Evolutionary conservation across 2,329 filamentous ascomycete genomes (phyloP).

Genomic region (Phaeosphaeriaceae sp.): DNA sequence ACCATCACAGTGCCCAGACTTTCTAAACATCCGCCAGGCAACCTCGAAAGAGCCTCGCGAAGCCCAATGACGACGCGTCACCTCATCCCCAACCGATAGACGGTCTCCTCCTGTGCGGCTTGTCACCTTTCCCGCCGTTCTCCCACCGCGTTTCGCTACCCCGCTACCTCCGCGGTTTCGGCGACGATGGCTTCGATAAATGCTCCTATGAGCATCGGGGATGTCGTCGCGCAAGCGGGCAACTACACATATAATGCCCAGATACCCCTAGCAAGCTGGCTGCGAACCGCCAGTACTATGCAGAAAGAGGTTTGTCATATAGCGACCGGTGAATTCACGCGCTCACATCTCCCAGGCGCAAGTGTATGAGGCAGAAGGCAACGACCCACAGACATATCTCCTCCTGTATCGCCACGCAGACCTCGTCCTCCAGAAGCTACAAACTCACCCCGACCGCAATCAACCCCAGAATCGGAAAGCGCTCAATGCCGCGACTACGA

Average conservation of each 20-base stretch:
- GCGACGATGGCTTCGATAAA: conserved; percentile 37
- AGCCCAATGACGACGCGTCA: conserved; percentile 40
- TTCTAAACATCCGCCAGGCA: conserved; percentile 18
- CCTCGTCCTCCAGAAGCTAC: conserved; percentile 79
- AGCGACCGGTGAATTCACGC: neutral
- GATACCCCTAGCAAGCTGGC: conserved; percentile 81
- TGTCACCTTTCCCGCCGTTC: conserved; percentile 1
- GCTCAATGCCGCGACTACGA: conserved; percentile 64
- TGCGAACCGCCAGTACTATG: conserved; percentile 79
- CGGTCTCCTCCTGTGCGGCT: conserved; percentile 10
- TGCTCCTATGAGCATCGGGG: conserved; percentile 73
- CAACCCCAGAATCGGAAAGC: conserved; percentile 65
- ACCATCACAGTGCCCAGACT: conserved; percentile 31
- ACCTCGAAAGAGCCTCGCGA: conserved; percentile 17
- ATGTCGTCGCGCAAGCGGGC: conserved; percentile 77
- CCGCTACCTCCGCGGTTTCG: conserved; percentile 12
- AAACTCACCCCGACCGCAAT: conserved; percentile 77
- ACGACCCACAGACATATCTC: conserved; percentile 87
- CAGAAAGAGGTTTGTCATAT: conserved; percentile 74
- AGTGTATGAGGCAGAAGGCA: conserved; percentile 84
- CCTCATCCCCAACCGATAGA: conserved; percentile 28
- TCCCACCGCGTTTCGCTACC: conserved; percentile 4
- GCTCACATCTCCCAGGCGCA: conserved; percentile 66
- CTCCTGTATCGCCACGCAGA: conserved; percentile 88
- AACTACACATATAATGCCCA: conserved; percentile 81